A percentile compares a stretch with the other conserved stretches of the same genome.
These are phyloP conservation scores for Besnoitia besnoiti DNA, from an alignment of 169 alveolate genomes.

Conservation along the genomic window DNA sequence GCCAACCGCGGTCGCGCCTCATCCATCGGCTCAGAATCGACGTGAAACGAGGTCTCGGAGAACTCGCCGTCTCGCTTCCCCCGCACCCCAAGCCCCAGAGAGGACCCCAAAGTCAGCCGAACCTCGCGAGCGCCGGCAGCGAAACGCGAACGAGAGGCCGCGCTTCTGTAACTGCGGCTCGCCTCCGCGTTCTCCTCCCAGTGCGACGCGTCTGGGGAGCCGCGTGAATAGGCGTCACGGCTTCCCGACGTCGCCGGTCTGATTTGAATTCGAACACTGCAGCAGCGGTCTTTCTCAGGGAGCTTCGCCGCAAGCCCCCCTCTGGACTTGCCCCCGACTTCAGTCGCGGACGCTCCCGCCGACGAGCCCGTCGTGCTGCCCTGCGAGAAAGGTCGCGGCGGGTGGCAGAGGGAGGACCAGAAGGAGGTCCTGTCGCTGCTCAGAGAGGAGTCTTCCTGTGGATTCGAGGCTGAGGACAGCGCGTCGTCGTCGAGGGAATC, in stretches of 20 bases:
- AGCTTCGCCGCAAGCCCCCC: no score
- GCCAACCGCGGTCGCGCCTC: background rate
- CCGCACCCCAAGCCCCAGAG: background rate
- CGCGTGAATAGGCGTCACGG: no score
- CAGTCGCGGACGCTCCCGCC: background rate
- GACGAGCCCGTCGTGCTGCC: background rate
- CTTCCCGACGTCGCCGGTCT: no score
- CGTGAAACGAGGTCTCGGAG: background rate
- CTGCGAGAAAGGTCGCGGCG: background rate
- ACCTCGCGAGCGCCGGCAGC: background rate
- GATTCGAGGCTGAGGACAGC: background rate
- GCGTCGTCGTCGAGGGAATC: background rate
- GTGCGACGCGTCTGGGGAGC: no score
- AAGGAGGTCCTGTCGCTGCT: background rate
- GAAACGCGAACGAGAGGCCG: no score
- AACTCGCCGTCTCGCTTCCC: background rate
- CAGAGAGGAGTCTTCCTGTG: background rate
- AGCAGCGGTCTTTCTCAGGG: no score
- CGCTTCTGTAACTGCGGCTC: no score
- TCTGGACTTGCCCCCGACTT: background rate
- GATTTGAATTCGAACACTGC: no score
- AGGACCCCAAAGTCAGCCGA: background rate
- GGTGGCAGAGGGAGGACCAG: background rate
- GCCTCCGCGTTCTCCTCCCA: no score
- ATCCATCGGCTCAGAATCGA: background rate